A percentile compares a stretch with the other conserved stretches of the same genome.
Evolutionary conservation across 805 yeast species (phyloP).

Genomic region (Saccharomycopsis lassenensis): DNA sequence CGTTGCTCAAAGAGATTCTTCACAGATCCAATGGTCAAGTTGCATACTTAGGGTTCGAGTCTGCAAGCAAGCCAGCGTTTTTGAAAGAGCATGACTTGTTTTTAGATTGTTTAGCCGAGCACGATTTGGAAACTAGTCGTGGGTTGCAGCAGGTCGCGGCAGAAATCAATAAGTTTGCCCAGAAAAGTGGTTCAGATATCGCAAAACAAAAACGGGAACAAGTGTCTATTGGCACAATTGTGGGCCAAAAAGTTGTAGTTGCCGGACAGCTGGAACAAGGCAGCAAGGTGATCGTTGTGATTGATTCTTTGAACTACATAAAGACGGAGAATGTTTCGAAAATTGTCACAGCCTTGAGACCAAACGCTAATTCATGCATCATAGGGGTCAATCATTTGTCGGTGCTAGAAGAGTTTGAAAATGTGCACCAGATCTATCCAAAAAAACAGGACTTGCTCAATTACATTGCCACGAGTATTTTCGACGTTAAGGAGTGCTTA

Average conservation of each 20-base stretch:
- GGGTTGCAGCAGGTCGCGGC: not conserved
- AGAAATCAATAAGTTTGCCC: conserved; percentile 16
- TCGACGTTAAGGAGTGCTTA: conserved; percentile 29
- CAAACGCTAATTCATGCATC: conserved; percentile 35
- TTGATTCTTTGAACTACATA: conserved; percentile 63
- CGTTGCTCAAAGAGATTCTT: conserved; percentile 48
- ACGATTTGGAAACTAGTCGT: conserved; percentile 23
- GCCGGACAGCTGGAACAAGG: conserved; percentile 16
- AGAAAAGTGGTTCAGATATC: conserved; percentile 2
- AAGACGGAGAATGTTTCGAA: conserved; percentile 26
- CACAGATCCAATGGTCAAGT: conserved; percentile 22
- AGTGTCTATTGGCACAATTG: not conserved
- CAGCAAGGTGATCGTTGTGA: conserved; percentile 35
- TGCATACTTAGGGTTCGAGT: conserved; percentile 56
- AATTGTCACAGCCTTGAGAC: conserved; percentile 32
- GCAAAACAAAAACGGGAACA: conserved; percentile 10
- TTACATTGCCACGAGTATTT: conserved; percentile 66
- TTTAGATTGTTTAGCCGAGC: conserved; percentile 58
- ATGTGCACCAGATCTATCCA: conserved; percentile 31
- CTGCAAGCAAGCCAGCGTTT: conserved; percentile 40
- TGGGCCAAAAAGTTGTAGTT: conserved; percentile 18
- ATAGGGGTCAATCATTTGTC: conserved; percentile 39
- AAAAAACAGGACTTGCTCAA: conserved; percentile 38
- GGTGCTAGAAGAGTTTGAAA: conserved; percentile 26
- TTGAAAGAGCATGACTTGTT: conserved; percentile 38